Evolutionary conservation across 306 rosid species (phyloP).

Genomic region (Prunus mume): DNA sequence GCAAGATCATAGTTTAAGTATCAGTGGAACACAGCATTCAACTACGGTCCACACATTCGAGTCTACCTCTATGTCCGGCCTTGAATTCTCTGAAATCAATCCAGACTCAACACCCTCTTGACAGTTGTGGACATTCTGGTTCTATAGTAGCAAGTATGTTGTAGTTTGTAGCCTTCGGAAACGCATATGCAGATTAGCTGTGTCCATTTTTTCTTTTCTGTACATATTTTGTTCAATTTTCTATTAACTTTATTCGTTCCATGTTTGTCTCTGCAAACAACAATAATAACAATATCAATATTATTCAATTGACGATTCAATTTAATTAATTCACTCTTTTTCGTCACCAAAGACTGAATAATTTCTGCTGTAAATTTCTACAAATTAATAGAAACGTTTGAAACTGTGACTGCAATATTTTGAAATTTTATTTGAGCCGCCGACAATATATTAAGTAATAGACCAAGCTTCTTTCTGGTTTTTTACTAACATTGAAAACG

Average conservation of each 20-base stretch:
- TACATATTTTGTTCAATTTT: not conserved
- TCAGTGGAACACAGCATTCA: constrained; percentile 41
- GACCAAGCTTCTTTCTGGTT: too few species aligned
- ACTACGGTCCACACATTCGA: constrained; percentile 28
- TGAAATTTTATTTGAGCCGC: too few species aligned
- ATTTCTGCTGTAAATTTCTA: too few species aligned
- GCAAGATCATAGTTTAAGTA: constrained; percentile 32
- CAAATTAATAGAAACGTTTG: too few species aligned
- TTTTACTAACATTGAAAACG: too few species aligned
- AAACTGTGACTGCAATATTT: too few species aligned
- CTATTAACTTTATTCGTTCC: not conserved
- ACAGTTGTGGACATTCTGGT: constrained; percentile 11
- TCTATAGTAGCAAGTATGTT: not conserved
- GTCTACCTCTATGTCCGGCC: constrained; percentile 35
- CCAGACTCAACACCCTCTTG: constrained; percentile 19
- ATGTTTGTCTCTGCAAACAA: not conserved
- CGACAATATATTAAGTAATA: too few species aligned
- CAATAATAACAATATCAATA: not conserved
- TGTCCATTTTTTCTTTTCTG: not conserved
- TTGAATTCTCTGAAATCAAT: constrained; percentile 25
- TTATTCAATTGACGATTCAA: not conserved
- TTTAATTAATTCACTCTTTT: too few species aligned
- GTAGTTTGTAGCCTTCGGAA: not conserved
- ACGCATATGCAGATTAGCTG: not conserved
- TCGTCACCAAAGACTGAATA: too few species aligned